phyloP scores from a whole-genome alignment of 208 protist species.

The Willaertia magna region DNA sequence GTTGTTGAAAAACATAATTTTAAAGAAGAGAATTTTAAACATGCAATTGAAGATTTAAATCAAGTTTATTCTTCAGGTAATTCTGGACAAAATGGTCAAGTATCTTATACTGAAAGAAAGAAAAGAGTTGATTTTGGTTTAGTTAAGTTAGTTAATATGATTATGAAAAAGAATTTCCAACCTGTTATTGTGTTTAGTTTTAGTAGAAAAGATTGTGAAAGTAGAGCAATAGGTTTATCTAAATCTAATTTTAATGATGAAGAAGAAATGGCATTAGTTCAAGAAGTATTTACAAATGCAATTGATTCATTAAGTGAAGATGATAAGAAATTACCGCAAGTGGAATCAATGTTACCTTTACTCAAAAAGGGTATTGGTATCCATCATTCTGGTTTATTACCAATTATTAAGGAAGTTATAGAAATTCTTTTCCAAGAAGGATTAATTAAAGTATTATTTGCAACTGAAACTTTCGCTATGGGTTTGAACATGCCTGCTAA shows the following conservation, averaged over 20 bases:
- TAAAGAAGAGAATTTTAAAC: conserved; percentile 86
- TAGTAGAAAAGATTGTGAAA: conserved; percentile 92
- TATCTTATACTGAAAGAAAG: neutral
- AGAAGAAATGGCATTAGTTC: conserved; percentile 37
- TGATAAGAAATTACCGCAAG: conserved; percentile 72
- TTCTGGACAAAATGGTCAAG: neutral
- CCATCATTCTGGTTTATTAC: conserved; percentile 98
- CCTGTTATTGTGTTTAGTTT: conserved; percentile 98
- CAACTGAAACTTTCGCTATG: conserved; percentile 99
- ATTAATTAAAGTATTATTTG: conserved; percentile 95
- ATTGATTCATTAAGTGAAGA: conserved; percentile 83
- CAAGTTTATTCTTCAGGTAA: neutral
- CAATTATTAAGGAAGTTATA: conserved; percentile 98
- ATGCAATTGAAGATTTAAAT: conserved; percentile 73
- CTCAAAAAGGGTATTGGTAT: conserved; percentile 95
- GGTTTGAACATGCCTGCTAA: conserved; percentile 99
- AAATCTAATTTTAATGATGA: conserved; percentile 89
- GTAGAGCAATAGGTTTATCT: conserved; percentile 72
- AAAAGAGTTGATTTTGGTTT: conserved; percentile 24
- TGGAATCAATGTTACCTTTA: conserved; percentile 83
- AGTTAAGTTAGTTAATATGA: conserved; percentile 85
- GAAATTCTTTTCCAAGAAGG: conserved; percentile 99
- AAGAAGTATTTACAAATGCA: conserved; percentile 83
- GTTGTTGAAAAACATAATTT: conserved; percentile 86
- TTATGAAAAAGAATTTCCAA: conserved; percentile 89